Base-by-base conservation (phyloP, 208 protist species). In the Crithidia expoeki region DNA sequence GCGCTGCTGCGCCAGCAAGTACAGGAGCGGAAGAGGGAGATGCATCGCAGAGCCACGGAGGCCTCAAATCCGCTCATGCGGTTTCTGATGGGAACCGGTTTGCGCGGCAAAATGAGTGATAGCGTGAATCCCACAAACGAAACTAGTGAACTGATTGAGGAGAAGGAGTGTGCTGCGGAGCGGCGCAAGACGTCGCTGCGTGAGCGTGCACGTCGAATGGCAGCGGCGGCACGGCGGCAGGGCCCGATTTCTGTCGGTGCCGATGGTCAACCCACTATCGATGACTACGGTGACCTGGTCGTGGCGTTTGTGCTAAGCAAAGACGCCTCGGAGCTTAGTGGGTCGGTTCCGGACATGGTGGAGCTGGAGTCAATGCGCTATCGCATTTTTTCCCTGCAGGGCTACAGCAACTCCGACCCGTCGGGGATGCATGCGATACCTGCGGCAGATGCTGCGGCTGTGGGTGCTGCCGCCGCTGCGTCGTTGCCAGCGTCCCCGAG, bases 291-390 rank as follows among this genome's bases (percentile, higher is more conserved):
- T 19, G 90, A 95, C 62, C 64, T 95, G 21, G 80, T 81, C n/a
- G 84, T 95, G 1, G 87, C 79, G 3, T 85, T 93, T 66, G 64
- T 95, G 21, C 79, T 92, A 51, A 90, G 85, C 69, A 63, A 70
- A 17, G 62, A 52, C 27, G 74, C 83, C 25, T 89, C 83, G 27
- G 68, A 86, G 67, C 56, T 89, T 38, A 87, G 70, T 47, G 80
- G 74, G 17, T 72, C 83, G 32, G 74, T 89, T 63, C 90, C 87
- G 32, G 88, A 89, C 52, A 82, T 85, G 60, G 80, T 86, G 71
- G 87, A 95, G 65, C 73, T 95, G 12, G 87, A 93, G 74, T 69
- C 69, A 44, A 69, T 93, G 70, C 90, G 90, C 27, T 95, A 95
- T 68, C 80, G 80, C 46, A 84, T 95, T 28, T 95, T 92, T 47